These are phyloP conservation scores for Chytridium lagenaria DNA, from an alignment of 371 early-diverging fungal genomes.

Conservation along the genomic window DNA sequence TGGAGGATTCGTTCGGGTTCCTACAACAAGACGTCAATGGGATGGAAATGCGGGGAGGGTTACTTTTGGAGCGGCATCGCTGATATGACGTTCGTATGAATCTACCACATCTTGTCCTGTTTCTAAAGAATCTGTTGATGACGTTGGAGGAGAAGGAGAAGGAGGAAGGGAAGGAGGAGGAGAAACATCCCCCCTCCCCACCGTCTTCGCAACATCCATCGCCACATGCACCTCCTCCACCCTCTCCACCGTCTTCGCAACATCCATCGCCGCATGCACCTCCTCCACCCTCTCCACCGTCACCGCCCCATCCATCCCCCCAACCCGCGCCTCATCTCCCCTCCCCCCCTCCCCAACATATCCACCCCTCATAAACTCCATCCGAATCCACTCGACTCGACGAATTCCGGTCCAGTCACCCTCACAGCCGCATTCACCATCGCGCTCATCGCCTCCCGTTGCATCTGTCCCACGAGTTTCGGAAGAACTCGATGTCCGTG, in stretches of 20 bases:
- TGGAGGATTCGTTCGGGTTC: not conserved
- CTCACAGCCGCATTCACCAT: no score
- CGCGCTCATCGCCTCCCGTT: not conserved
- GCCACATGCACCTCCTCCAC: not conserved
- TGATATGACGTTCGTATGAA: not conserved
- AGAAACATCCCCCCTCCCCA: not conserved
- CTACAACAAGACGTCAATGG: not conserved
- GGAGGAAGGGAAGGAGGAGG: no score
- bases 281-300: not conserved
- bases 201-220: not conserved
- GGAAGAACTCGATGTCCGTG: not conserved
- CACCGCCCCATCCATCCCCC: not conserved
- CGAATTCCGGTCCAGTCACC: no score
- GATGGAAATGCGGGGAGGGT: not conserved
- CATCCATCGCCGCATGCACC: not conserved
- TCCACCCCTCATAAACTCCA: not conserved
- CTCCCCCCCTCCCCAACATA: no score
- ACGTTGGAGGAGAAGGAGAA: no score
- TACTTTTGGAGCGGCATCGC: not conserved
- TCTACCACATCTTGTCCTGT: no score
- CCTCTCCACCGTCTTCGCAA: not conserved
- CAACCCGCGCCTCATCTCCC: not conserved
- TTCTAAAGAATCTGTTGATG: no score
- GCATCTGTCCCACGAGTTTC: not conserved
- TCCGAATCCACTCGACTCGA: not conserved